Evolutionary conservation across 805 yeast genomes (phyloP), one percentile per base, ranked within the genome.

Genomic region (Ogataea allantospora): DNA sequence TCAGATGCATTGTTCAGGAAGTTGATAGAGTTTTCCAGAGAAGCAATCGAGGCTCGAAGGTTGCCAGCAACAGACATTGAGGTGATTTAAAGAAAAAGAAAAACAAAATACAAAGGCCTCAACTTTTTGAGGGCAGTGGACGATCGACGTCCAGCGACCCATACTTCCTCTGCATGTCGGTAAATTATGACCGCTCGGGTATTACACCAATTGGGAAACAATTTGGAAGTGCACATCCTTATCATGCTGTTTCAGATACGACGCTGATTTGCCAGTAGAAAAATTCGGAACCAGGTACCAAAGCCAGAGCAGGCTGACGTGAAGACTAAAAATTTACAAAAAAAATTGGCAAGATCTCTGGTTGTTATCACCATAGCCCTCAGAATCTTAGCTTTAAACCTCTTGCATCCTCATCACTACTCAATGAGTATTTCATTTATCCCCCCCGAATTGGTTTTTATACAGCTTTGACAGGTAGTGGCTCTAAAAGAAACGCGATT

Each of bases 11-110:
- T 26, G 12, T 43, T 41, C n/a, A 46, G 39, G 10, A 44, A 33
- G 12, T 37, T 42, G 27, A 49, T 44, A n/a, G 51, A 49, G 31
- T 45, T 44, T 19, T 43, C 38, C 4, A 49, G 38, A 10, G 47
- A 42, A 6, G 27, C 32, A 5, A 49, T 49, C 5, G 54, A 49
- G 8, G 47, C 43, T 20, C 39, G 40, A 8, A 49, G 33, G 22
- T 49, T 50, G 22, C 35, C 40, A 16, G 51, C 42, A 6, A 25
- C 39, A 24, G 34, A 29, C 39, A 35, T 21, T 28, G 15, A 9
- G 20, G 17, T 12, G 16, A 16, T 9, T 6, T 10, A 9, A 13
- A 11, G n/a, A n/a, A 16, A 24, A 8, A 27, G 20, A 18, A 17
- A 29, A 17, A 29, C n/a, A 27, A 14, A 9, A 11, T 16, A 16